Base-by-base conservation (phyloP, 1,284 basidiomycete genomes). In the Cutaneotrichosporon spelunceum region DNA sequence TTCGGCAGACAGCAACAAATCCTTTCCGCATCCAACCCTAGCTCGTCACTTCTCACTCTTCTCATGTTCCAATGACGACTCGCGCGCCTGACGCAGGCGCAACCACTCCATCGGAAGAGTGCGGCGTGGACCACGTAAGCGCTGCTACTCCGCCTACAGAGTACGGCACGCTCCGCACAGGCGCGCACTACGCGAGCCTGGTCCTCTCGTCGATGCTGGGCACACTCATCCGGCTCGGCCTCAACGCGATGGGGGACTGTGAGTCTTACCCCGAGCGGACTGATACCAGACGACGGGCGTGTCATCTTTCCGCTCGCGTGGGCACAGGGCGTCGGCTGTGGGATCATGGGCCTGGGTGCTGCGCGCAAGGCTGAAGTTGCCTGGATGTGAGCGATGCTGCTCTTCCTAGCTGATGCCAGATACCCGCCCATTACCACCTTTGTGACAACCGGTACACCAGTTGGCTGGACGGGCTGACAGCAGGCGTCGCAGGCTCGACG, bases 401-500 rank as follows among this genome's bases (percentile, higher is more conserved):
- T 9, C 13, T 16, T 26, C 27, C n/a, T 16, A 36, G 36, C 44
- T 61, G 34, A 62, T 42, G 2, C 1, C 56, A 95, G 93, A 66
- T 93, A 94, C 78, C 86, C 86, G 0, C 91, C 93, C 1, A 72
- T 95, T 9, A 95, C 93, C 76, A 90, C 89, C 5, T 92, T 90
- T 45, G 76, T 95, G 21, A 91, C 92, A 0, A 97, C 94, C 48
- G 90, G 90, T 88, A 63, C 62, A 78, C 66, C 44, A 36, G 55
- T 42, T 16, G n/a, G 1, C 48, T 19, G 16, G 34, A 47, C 62
- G 49, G 44, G 57, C 11, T 39, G 24, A 60, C 48, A 21, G 21
- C 63, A 90, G 94, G 94, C 4, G 91, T 96, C 74, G 98, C 95
- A 72, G 96, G 95, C 1, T 95, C 91, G 5, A 80, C 97, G 67